Conservation (phyloP, 2,329 filamentous ascomycete species). For the Emmonsiellopsis sp. region DNA sequence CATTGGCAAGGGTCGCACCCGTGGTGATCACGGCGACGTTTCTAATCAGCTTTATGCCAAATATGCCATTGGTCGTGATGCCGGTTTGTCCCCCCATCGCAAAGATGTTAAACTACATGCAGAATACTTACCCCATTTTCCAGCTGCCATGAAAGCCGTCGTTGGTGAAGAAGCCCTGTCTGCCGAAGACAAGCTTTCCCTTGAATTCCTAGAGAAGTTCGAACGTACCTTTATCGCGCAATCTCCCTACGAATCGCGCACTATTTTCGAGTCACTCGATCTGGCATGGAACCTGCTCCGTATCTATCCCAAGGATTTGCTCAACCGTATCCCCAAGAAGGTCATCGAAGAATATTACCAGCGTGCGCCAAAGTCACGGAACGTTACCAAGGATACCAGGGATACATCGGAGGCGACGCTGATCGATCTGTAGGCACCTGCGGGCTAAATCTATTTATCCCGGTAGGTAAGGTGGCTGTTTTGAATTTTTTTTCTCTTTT, state of each 20-base stretch:
- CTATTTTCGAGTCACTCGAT: slow-evolving; percentile 88
- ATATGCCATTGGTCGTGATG: slow-evolving; percentile 97
- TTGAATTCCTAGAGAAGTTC: slow-evolving; percentile 98
- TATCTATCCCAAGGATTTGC: slow-evolving; percentile 95
- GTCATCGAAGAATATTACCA: slow-evolving; percentile 76
- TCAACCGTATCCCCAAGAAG: slow-evolving; percentile 88
- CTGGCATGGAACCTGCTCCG: slow-evolving; percentile 92
- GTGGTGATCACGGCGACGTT: slow-evolving; percentile 94
- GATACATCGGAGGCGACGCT: slow-evolving; percentile 34
- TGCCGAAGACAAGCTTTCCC: slow-evolving; percentile 89
- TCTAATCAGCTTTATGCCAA: slow-evolving; percentile 99
- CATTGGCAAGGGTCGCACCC: slow-evolving; percentile 93
- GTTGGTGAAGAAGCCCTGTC: slow-evolving; percentile 96
- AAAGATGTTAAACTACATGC: background rate
- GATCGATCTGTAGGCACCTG: slow-evolving; percentile 29
- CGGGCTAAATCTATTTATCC: too few species aligned
- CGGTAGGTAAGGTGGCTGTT: too few species aligned
- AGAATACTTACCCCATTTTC: slow-evolving; percentile 2
- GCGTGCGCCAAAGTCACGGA: slow-evolving; percentile 39
- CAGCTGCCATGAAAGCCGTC: slow-evolving; percentile 95
- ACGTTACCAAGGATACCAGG: slow-evolving; percentile 37
- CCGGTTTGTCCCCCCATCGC: slow-evolving; percentile 35
- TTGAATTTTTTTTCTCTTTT: too few species aligned
- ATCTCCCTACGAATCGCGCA: slow-evolving; percentile 82
- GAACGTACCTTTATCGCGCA: slow-evolving; percentile 91